Evolutionary conservation across 2,329 filamentous ascomycete genomes (phyloP).

Genomic region (Aspergillaceae sp.): DNA sequence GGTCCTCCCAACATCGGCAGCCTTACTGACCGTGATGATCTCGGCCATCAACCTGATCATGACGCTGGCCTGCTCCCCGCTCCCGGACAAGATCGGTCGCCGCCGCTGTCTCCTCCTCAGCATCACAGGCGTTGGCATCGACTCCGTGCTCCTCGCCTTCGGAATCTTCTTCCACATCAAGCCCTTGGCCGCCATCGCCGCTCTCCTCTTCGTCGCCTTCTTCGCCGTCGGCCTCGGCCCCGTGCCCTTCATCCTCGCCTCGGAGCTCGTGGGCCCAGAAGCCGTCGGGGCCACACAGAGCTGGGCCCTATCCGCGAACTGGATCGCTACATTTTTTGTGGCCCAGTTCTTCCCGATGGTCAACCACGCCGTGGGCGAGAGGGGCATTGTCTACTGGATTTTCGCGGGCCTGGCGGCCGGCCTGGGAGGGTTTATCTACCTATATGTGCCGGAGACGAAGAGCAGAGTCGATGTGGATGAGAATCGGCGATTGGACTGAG

Average conservation of each 20-base stretch:
- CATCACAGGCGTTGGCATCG: slow-evolving; percentile 74
- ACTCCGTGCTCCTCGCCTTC: slow-evolving; percentile 66
- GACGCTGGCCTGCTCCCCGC: slow-evolving; percentile 70
- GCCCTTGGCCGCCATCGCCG: slow-evolving; percentile 68
- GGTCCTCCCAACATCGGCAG: slow-evolving; percentile 72
- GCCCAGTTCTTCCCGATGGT: slow-evolving; percentile 91
- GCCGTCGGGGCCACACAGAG: slow-evolving; percentile 88
- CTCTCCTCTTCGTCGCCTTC: slow-evolving; percentile 76
- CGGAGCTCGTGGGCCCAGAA: slow-evolving; percentile 81
- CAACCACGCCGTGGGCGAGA: slow-evolving; percentile 65
- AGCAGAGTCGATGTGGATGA: slow-evolving; percentile 77
- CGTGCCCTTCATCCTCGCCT: slow-evolving; percentile 87
- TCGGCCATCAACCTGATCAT: slow-evolving; percentile 78
- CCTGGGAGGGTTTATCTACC: slow-evolving; percentile 63
- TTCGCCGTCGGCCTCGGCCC: slow-evolving; percentile 89
- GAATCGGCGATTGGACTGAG: slow-evolving; percentile 26
- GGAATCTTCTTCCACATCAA: slow-evolving; percentile 68
- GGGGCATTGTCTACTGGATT: slow-evolving; percentile 84
- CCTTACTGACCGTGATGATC: slow-evolving; percentile 76
- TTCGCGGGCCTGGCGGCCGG: slow-evolving; percentile 67
- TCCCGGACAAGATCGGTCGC: slow-evolving; percentile 80
- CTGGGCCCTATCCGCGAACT: slow-evolving; percentile 79
- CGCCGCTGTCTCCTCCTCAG: slow-evolving; percentile 77
- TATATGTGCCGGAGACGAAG: slow-evolving; percentile 76
- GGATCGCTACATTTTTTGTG: slow-evolving; percentile 82